Evolutionary conservation across 1,284 basidiomycete genomes (phyloP), one percentile per base, ranked within the genome.

Genomic region (Exsudoporus floridanus): DNA sequence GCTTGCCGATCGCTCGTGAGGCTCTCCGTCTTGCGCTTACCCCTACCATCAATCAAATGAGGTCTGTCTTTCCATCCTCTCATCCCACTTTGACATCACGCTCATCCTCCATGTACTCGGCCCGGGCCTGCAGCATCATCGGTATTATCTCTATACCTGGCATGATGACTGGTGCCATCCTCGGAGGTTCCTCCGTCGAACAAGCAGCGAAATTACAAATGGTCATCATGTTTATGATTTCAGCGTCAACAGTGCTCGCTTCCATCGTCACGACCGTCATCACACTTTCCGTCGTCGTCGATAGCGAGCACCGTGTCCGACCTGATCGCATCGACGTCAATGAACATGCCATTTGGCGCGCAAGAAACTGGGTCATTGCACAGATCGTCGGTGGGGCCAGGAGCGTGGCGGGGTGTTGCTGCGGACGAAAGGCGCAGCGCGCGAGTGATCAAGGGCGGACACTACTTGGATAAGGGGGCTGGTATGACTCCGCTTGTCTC

Each of bases 221-320:
- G 86, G 84, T 93, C 54, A 91, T 93, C 72, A 90, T 92, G 84
- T 93, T 94, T 71, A 90, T 93, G 86, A 90, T 94, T 49, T 84
- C 86, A 2, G 85, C 90, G 0, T 81, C 82, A 50, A 87, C 86
- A 0, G 82, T 84, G 1, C 78, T 93, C 23, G 80, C 84, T 6
- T 77, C 83, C 7, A 84, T 90, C 53, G 72, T 80, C 44, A 80
- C 82, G 2, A 84, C 86, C 1, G 72, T 83, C 49, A 73, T 83
- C 35, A 77, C 82, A 2, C 77, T 92, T 12, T 70, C 70, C 2
- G 78, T 85, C 13, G 77, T 85, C 6, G 80, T 92, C 18, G 91
- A 94, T 64, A 63, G 61, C 8, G 77, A 86, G 41, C 85, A 90
- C 60, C 79, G 90, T 8, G 72, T 93, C 12, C 77, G 90, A n/a